A percentile compares a stretch with the other conserved stretches of the same genome.
Conservation (phyloP, 164 flowering plant genomes). For the Hamamelis virginiana region DNA sequence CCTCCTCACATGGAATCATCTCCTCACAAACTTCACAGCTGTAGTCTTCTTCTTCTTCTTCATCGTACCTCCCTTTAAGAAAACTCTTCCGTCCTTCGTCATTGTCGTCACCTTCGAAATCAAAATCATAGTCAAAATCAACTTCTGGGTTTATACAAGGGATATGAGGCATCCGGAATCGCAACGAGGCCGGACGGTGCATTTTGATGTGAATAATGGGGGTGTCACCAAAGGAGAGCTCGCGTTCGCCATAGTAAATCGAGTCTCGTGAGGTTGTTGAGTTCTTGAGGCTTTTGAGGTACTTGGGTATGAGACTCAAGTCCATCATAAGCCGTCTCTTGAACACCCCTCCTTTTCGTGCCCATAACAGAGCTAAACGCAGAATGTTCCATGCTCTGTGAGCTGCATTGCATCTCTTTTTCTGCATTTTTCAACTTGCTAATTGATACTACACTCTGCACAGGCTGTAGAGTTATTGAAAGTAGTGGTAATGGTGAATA, state of each 20-base stretch:
- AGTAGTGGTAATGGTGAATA: no score
- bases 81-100: slow-evolving; percentile 27
- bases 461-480: no score
- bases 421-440: slow-evolving; percentile 39
- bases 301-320: slow-evolving; percentile 43
- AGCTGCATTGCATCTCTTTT: slow-evolving; percentile 24
- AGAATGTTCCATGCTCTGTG: slow-evolving; percentile 67
- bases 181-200: slow-evolving; percentile 56
- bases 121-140: slow-evolving; percentile 54
- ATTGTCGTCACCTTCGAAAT: slow-evolving; percentile 3
- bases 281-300: slow-evolving; percentile 38
- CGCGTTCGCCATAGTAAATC: slow-evolving; percentile 50
- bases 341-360: slow-evolving; percentile 69
- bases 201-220: slow-evolving; percentile 62
- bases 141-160: slow-evolving; percentile 61
- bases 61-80: slow-evolving; percentile 9
- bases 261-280: slow-evolving; percentile 17
- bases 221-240: slow-evolving; percentile 82
- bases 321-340: slow-evolving; percentile 47
- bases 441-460: no score
- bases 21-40: slow-evolving; percentile 17
- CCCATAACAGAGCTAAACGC: slow-evolving; percentile 68
- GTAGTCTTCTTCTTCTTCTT: no score
- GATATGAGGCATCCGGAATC: slow-evolving; percentile 53
- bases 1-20: slow-evolving; percentile 13